Conservation (phyloP, 768 basidiomycete species). For the Boletus subcaerulescens region DNA sequence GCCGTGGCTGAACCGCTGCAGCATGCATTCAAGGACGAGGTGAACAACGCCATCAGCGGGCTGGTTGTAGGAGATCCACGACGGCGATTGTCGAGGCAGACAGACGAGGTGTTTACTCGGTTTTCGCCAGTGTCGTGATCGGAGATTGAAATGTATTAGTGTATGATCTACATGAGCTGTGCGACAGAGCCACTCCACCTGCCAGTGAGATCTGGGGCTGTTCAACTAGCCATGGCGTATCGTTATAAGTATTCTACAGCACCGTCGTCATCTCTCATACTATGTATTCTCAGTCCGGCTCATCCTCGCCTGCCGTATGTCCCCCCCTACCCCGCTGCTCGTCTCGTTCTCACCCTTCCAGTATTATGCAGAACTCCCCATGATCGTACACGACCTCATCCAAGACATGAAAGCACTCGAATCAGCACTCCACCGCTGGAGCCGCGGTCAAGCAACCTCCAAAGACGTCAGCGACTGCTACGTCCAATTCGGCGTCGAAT, state of each 20-base stretch:
- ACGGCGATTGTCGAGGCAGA: not conserved
- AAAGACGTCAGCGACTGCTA: slow-evolving; percentile 85
- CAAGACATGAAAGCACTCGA: slow-evolving; percentile 83
- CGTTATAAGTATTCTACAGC: no score
- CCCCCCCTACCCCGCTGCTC: not conserved
- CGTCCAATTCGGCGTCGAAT: slow-evolving; percentile 85
- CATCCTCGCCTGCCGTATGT: not conserved
- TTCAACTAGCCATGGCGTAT: not conserved
- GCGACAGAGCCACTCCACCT: not conserved
- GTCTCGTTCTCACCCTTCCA: not conserved
- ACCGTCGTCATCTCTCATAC: no score
- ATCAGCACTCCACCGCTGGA: slow-evolving; percentile 69
- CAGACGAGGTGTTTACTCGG: slow-evolving; percentile 3
- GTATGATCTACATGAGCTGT: not conserved
- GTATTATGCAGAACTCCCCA: slow-evolving; percentile 46
- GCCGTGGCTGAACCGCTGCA: not conserved
- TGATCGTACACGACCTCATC: slow-evolving; percentile 64
- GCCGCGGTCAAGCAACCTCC: slow-evolving; percentile 53
- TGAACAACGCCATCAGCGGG: slow-evolving; percentile 15
- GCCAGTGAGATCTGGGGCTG: not conserved
- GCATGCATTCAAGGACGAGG: slow-evolving; percentile 22
- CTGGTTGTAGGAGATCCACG: slow-evolving; percentile 23
- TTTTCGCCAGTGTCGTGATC: slow-evolving; percentile 23
- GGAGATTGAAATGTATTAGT: not conserved
- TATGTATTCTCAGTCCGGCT: not conserved